phyloP scores from a whole-genome alignment of 2,329 filamentous ascomycete species.

The Hypoxylon sp. region DNA sequence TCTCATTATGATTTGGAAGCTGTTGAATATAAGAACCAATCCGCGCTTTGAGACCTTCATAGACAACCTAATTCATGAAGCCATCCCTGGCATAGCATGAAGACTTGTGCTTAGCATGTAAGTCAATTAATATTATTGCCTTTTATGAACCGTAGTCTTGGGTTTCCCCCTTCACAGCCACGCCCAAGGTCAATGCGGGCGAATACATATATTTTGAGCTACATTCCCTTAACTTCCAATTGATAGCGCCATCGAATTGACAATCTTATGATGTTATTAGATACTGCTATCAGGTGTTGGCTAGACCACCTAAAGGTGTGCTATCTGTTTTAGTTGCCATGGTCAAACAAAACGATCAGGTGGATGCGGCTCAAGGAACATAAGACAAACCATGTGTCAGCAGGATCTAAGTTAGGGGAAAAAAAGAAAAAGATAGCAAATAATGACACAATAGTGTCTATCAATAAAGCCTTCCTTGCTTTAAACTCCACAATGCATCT shows the following conservation, averaged over 20 bases:
- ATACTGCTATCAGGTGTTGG: not conserved
- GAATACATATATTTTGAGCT: not conserved
- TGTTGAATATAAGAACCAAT: not conserved
- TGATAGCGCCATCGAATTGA: conserved; percentile 4
- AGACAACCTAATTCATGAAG: no score
- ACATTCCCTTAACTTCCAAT: conserved; percentile 13
- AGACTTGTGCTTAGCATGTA: not conserved
- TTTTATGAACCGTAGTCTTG: not conserved
- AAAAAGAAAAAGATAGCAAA: not conserved
- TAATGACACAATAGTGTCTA: conserved; percentile 2
- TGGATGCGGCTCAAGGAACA: conserved; percentile 15
- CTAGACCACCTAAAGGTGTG: conserved; percentile 7
- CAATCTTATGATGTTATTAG: conserved; percentile 16
- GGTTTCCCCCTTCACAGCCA: not conserved
- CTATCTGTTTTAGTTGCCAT: conserved; percentile 21
- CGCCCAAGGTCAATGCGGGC: not conserved
- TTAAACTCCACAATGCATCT: not conserved
- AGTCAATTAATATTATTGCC: not conserved
- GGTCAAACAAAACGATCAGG: conserved; percentile 12
- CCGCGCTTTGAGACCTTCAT: not conserved
- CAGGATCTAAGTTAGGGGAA: not conserved
- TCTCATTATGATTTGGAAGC: not conserved
- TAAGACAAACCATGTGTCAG: conserved; percentile 28
- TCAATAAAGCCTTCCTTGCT: not conserved
- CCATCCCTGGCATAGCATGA: not conserved